Base-by-base conservation (phyloP, 192 early-diverging fungal species). In the Dissophora globulifera region DNA sequence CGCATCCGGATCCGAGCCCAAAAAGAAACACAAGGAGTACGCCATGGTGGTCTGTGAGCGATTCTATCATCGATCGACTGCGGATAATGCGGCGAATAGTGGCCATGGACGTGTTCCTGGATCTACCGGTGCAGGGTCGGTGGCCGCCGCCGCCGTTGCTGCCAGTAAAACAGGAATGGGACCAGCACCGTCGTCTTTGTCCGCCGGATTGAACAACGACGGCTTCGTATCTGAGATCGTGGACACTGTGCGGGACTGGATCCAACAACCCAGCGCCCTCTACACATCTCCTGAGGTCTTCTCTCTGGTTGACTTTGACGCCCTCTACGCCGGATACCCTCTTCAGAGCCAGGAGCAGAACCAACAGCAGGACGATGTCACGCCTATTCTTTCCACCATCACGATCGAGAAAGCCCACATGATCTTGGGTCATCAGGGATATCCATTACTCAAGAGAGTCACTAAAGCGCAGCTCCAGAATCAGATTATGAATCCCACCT, bases 361-460 rank as follows among this genome's bases (percentile, higher is more conserved):
- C 62, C 85, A 85, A 45, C 79, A 86, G n/a, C 80, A 87, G 69
- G 72, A 76, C 31, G 72, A 76, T 41, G 64, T 76, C 33, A 76
- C 72, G 2, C 72, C 72, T 2, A 69, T 93, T n/a, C 78, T 93
- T 48, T 85, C 90, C 45, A 85, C 85, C 6, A 78, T 93, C 48
- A 80, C 88, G 16, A 86, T 92, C 56, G 87, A 91, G 41, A 86
- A 88, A 51, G 81, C 85, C 41, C 79, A 82, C n/a, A 81, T 91
- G 35, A 79, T 86, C 42, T 78, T 93, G 50, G 83, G 86, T 5
- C 85, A 85, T 12, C 78, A 88, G 7, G 71, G 78, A 33, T 93
- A 92, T 50, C 87, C 85, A 42, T 67, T 91, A 31, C 67, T 93
- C 27, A 90, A 89, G 50, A 85, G 89, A 54, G 82, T 92, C 51